Conservation (phyloP, 1,139 yeast genomes). For the Candida tetrigidarum region DNA sequence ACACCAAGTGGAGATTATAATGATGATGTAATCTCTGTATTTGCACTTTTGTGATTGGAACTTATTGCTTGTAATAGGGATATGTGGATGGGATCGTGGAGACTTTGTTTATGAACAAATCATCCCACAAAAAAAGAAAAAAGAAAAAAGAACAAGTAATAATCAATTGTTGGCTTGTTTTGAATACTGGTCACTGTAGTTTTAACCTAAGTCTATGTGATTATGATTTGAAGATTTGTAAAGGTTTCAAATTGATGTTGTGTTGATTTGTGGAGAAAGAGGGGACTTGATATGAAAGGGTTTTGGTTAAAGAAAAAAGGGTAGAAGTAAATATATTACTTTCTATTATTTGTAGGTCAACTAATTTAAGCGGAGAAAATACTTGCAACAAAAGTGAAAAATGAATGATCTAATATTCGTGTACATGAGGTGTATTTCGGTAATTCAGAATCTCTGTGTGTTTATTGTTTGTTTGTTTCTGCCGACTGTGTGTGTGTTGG, state of each 20-base stretch:
- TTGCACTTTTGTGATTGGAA: not conserved
- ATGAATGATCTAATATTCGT: not conserved
- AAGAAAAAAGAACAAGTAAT: too few relatives aligned
- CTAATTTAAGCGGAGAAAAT: conserved; percentile 1
- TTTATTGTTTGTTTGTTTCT: not conserved
- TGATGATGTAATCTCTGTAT: not conserved
- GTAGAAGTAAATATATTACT: too few relatives aligned
- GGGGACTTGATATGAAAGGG: too few relatives aligned
- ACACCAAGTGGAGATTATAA: not conserved
- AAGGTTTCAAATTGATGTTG: not conserved
- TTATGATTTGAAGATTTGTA: too few relatives aligned
- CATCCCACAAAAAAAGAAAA: too few relatives aligned
- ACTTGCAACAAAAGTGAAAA: not conserved
- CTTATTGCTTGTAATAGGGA: not conserved
- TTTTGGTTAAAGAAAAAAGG: not conserved
- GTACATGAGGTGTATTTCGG: not conserved
- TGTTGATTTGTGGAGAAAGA: conserved; percentile 2
- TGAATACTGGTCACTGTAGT: not conserved
- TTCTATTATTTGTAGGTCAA: too few relatives aligned
- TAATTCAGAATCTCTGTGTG: not conserved
- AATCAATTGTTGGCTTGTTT: too few relatives aligned
- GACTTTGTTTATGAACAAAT: too few relatives aligned
- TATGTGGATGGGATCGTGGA: not conserved
- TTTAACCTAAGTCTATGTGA: too few relatives aligned
- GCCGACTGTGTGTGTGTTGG: not conserved